Base-by-base conservation (phyloP, 2,329 filamentous ascomycete genomes). In the Fusarium dimerum region DNA sequence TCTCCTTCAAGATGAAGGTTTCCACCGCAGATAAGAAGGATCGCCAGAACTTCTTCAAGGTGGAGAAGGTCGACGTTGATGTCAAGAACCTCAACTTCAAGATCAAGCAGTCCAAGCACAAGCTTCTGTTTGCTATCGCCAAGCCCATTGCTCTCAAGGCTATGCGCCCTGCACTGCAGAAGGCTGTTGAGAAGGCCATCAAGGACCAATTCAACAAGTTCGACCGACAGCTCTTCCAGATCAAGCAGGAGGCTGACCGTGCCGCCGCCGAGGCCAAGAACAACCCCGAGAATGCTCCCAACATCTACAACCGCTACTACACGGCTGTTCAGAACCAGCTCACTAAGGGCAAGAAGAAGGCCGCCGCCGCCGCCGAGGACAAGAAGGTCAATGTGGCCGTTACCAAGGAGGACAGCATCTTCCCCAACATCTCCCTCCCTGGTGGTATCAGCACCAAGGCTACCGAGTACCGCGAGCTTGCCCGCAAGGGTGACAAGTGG, bases 51-150 rank as follows among this genome's bases (percentile, higher is more conserved):
- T 94, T 96, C 76, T 93, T 97, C 83, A 97, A 96, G 82, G 82
- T 97, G 55, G 91, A 96, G 68, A 92, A 89, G 72, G 88, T 96
- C 3, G 80, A 89, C 40, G 90, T 96, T 17, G 86, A 90, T 64
- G 84, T 96, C 62, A 89, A 90, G 75, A 72, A 92, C 67, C 80
- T 97, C 52, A 83, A 88, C 63, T 86, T 99, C 76, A 96, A 96
- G 78, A 73, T 99, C 60, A 92, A 92, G 81, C 85, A 96, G 79
- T 97, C 92, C 47, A 95, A 88, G 72, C 92, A 97, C 82, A 99
- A 97, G 83, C 68, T 94, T 12, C 80, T 97, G 18, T 96, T 97
- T 72, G 78, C 77, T 49, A 69, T 97, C 38, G 88, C 93, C 79
- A 97, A 97, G 81, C 90, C 92, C 5, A 70, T 97, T 26, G 80